Evolutionary conservation across 2,329 filamentous ascomycete species (phyloP), one percentile per base, ranked within the genome.

Genomic region (Aureobasidium sp.): DNA sequence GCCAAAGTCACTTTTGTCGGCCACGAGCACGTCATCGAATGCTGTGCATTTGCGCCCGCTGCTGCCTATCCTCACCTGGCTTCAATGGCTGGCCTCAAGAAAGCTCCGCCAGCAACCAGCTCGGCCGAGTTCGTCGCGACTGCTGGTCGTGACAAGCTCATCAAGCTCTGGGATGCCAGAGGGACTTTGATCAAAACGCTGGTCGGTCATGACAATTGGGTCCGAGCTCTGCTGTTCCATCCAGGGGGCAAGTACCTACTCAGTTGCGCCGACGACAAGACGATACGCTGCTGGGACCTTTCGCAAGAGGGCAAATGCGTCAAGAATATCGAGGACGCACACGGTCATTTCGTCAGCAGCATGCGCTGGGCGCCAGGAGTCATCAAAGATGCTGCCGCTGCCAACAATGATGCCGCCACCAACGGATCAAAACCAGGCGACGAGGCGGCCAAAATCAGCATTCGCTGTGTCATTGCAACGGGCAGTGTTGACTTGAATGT

Each of bases 181-280:
- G 93, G 93, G 36, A 91, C 87, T 12, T 84, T 90, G 66, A 86
- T 97, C 71, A 93, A 91, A 73, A 94, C 89, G 0, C 79, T 97
- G 1, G 78, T 86, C 0, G 93, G 93, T 1, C 93, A 97, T 72
- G 92, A 97, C 73, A 97, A 97, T 72, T 97, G 93, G 93, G 85
- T 97, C 9, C 86, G 91, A 36, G 88, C 84, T 0, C 76, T 97
- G 6, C 86, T 91, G 11, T 97, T 96, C 73, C 93, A 97, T 70
- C 93, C 93, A 0, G 89, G 90, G 9, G 93, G 93, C 47, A 95
- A 93, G 75, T 97, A 94, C 70, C 81, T 97, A 1, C 77, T 97
- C 6, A 92, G 88, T 7, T 90, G 89, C 22, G 84, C 88, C 17
- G 93, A 97, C 72, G 93, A 97, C 77, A 96, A 94, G 78, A 92